phyloP scores from a whole-genome alignment of 345 rosid species.

The Ceriops decandra region DNA sequence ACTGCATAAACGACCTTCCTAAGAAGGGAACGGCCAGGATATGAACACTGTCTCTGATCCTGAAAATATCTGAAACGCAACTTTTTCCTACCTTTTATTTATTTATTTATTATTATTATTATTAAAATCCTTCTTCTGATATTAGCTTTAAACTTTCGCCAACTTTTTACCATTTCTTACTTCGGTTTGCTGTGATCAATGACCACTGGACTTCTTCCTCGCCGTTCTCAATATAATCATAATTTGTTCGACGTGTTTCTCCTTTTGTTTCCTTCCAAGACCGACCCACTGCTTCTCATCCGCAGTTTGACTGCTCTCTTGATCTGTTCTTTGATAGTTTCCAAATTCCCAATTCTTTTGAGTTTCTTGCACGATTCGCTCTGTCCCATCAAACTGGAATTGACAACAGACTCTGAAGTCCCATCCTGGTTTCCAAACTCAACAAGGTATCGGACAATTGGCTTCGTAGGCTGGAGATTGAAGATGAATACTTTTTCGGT shows the following conservation, averaged over 20 bases:
- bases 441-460: background rate
- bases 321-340: too few species aligned
- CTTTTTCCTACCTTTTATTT: background rate
- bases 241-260: too few species aligned
- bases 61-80: background rate
- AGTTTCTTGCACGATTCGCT: too few species aligned
- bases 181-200: background rate
- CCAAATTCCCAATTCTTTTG: too few species aligned
- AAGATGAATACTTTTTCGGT: slow-evolving; percentile 41
- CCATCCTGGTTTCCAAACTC: too few species aligned
- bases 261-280: background rate
- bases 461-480: background rate
- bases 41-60: background rate
- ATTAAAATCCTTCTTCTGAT: background rate
- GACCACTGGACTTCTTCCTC: background rate
- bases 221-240: background rate
- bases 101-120: too few species aligned
- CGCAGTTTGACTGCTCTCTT: too few species aligned
- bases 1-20: slow-evolving; percentile 27
- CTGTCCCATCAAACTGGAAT: background rate
- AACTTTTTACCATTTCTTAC: too few species aligned
- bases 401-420: background rate
- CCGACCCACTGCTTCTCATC: background rate
- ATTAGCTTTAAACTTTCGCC: background rate
- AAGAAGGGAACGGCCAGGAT: background rate